These are phyloP conservation scores for Aureobasidium melanogenum DNA, from an alignment of 2,329 filamentous ascomycete species.

Conservation along the genomic window DNA sequence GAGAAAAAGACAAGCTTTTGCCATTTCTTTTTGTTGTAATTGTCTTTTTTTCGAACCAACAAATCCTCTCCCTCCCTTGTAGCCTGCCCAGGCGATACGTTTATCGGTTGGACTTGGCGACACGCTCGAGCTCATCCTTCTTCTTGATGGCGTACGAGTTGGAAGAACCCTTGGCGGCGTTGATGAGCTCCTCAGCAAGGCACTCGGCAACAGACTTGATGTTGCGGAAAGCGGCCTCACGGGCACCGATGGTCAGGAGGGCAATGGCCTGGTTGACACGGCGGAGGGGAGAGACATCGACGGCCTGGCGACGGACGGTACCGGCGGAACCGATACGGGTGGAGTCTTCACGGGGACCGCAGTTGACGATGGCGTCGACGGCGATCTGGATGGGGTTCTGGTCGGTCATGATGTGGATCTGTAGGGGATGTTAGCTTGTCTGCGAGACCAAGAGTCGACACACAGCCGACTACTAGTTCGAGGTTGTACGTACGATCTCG, in stretches of 20 bases:
- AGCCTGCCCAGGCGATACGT: conserved; percentile 27
- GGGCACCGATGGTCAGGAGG: conserved; percentile 96
- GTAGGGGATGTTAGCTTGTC: conserved; percentile 15
- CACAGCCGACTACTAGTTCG: not conserved
- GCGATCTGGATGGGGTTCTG: conserved; percentile 99
- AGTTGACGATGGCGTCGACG: conserved; percentile 99
- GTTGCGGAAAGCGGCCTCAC: conserved; percentile 99
- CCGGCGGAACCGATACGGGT: conserved; percentile 98
- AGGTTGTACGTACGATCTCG: conserved; percentile 64
- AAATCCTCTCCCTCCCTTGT: not conserved
- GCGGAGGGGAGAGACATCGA: conserved; percentile 99
- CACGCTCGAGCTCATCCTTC: conserved; percentile 99
- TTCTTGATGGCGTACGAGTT: conserved; percentile 99
- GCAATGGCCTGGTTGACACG: conserved; percentile 99
- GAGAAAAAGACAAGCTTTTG: not conserved
- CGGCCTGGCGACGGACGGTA: conserved; percentile 99
- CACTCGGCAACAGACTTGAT: conserved; percentile 99
- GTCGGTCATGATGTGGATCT: conserved; percentile 99
- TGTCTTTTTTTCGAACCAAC: not conserved
- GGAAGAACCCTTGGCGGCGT: conserved; percentile 99
- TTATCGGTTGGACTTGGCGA: conserved; percentile 99
- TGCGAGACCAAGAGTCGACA: not conserved
- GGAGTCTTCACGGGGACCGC: conserved; percentile 98
- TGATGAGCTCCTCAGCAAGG: conserved; percentile 99
- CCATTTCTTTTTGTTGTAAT: not conserved